These are phyloP conservation scores for Iodosphaeria phyllophila DNA, from an alignment of 2,329 filamentous ascomycete genomes.

Conservation along the genomic window DNA sequence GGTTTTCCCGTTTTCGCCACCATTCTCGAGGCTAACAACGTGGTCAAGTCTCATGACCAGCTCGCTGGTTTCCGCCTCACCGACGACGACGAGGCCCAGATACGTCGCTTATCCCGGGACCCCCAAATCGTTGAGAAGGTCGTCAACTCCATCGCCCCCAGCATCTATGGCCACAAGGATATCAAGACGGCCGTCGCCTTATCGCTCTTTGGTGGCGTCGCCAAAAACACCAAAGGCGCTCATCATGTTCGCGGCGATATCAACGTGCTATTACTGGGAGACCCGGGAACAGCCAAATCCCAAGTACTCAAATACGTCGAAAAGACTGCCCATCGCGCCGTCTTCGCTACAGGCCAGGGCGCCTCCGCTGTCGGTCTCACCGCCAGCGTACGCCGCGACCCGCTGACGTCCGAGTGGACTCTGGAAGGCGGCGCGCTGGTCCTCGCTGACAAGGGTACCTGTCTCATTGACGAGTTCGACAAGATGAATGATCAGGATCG, in stretches of 20 bases:
- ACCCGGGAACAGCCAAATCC: slow-evolving; percentile 94
- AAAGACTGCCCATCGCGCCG: slow-evolving; percentile 88
- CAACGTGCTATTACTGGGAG: slow-evolving; percentile 88
- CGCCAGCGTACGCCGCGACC: slow-evolving; percentile 86
- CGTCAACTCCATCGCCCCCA: slow-evolving; percentile 81
- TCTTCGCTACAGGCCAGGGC: slow-evolving; percentile 95
- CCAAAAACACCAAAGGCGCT: slow-evolving; percentile 74
- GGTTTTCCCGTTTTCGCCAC: slow-evolving; percentile 97
- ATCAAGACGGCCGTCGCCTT: slow-evolving; percentile 94
- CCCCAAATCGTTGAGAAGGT: slow-evolving; percentile 87
- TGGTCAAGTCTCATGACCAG: slow-evolving; percentile 94
- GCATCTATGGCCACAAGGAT: slow-evolving; percentile 91
- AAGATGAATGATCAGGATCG: slow-evolving; percentile 99
- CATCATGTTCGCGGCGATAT: slow-evolving; percentile 93
- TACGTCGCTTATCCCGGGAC: slow-evolving; percentile 73
- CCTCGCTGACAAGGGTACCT: slow-evolving; percentile 84
- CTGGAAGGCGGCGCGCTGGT: slow-evolving; percentile 90
- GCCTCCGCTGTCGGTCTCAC: slow-evolving; percentile 95
- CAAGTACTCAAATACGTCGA: slow-evolving; percentile 96
- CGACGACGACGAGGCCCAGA: slow-evolving; percentile 84
- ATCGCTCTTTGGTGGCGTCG: slow-evolving; percentile 86
- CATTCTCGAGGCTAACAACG: slow-evolving; percentile 90
- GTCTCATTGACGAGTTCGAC: slow-evolving; percentile 96
- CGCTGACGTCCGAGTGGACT: slow-evolving; percentile 92
- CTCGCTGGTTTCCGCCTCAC: slow-evolving; percentile 90